Evolutionary conservation across 768 basidiomycete genomes (phyloP), one percentile per base, ranked within the genome.

Genomic region (Paxillus ammoniavirescens): DNA sequence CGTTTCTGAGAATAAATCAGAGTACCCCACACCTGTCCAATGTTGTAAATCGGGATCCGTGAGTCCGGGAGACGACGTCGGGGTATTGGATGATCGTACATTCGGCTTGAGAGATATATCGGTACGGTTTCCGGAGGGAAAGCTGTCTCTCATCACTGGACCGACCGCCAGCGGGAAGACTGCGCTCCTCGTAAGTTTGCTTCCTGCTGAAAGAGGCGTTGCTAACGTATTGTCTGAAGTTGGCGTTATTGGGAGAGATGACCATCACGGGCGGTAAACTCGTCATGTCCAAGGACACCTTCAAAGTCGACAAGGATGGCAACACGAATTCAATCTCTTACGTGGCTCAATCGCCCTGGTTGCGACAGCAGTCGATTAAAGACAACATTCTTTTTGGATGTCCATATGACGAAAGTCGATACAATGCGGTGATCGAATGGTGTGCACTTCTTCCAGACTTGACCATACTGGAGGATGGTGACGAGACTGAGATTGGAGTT

Each of bases 361-460:
- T 86, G 45, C 72, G 79, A 12, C 82, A 85, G 62, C 80, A 82
- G 36, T 84, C 86, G 0, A 87, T 91, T 64, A 82, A 79, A 56
- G 84, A 85, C 31, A 92, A 91, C 65, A 88, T 92, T 62, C 70
- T 88, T 13, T 91, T 91, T 64, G 87, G 86, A 1, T 78, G 79
- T 57, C 81, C 82, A 3, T 68, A 65, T 40, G 86, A 87, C 47
- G 82, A 87, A 55, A 81, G 82, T 54, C 74, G 89, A 42, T 93
- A 93, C 61, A 70, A 84, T 8, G 76, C 73, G 3, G 89, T 91
- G 23, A 63, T 93, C 14, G 84, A 90, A 50, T 85, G 82, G 10
- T 96, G 93, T 64, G 91, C 91, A 1, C 70, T 97, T 42, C 71
- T 66, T 26, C 82, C 86, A 0, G 93, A 97, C 72, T 69, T 97